A percentile compares a stretch with the other conserved stretches of the same genome.
These are phyloP conservation scores for Lachnellula willkommii DNA, from an alignment of 2,329 filamentous ascomycete genomes.

Conservation along the genomic window DNA sequence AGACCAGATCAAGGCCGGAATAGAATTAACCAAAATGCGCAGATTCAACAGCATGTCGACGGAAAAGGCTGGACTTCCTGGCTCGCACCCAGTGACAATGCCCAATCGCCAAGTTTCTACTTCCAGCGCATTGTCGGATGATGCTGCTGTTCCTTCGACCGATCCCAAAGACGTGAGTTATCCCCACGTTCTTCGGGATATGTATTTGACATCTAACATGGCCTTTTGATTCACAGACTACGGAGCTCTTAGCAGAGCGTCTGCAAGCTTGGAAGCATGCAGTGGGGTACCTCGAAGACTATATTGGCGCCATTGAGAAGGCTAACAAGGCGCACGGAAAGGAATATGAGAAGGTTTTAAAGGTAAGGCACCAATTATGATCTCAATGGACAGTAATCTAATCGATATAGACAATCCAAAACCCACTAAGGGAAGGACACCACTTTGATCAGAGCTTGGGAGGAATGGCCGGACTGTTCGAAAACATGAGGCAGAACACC, in stretches of 20 bases:
- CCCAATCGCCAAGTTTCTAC: conserved; percentile 25
- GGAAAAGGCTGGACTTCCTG: conserved; percentile 20
- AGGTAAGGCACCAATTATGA: conserved; percentile 47
- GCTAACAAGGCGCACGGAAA: conserved; percentile 79
- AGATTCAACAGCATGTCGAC: conserved; percentile 24
- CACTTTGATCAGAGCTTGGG: conserved; percentile 91
- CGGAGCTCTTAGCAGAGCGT: conserved; percentile 77
- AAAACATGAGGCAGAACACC: conserved; percentile 89
- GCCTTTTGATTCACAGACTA: conserved; percentile 49
- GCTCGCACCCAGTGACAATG: conserved; percentile 23
- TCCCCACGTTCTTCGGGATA: neutral
- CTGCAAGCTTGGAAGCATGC: conserved; percentile 96
- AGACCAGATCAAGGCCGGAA: neutral
- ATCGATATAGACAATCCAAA: conserved; percentile 63
- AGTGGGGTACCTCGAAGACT: conserved; percentile 79
- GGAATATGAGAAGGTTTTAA: conserved; percentile 91
- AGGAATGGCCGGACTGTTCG: conserved; percentile 83
- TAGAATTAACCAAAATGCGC: conserved; percentile 19
- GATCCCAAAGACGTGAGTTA: conserved; percentile 29
- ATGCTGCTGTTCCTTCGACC: conserved; percentile 25
- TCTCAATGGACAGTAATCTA: neutral
- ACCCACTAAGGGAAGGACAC: conserved; percentile 80
- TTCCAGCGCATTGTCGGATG: conserved; percentile 24
- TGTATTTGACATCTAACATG: conserved; percentile 4
- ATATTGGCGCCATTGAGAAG: conserved; percentile 80